A percentile compares a stretch with the other conserved stretches of the same genome.
Evolutionary conservation across 2,329 filamentous ascomycete genomes (phyloP).

Genomic region (Aspergillus sp.): DNA sequence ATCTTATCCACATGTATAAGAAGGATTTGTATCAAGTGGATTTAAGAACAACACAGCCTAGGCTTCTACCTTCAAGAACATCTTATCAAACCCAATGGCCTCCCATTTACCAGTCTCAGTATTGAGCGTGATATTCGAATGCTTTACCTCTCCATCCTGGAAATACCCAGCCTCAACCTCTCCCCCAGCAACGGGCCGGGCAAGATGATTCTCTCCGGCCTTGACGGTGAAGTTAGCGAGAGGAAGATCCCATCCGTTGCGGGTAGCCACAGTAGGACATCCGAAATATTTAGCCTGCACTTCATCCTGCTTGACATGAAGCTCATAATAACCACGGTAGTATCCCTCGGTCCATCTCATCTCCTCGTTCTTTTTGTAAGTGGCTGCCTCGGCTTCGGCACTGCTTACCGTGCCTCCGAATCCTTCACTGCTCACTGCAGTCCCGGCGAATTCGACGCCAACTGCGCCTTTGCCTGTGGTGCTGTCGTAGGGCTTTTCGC

Average conservation of each 20-base stretch:
- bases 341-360: constrained; percentile 68
- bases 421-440: constrained; percentile 57
- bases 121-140: constrained; percentile 28
- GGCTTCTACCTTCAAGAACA: constrained; percentile 2
- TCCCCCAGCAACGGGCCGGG: constrained; percentile 43
- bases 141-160: constrained; percentile 24
- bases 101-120: constrained; percentile 25
- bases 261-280: constrained; percentile 14
- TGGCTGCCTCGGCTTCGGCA: constrained; percentile 43
- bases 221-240: constrained; percentile 65
- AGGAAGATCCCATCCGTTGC: constrained; percentile 59
- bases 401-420: constrained; percentile 55
- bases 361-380: constrained; percentile 50
- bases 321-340: constrained; percentile 66
- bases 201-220: constrained; percentile 54
- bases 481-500: constrained; percentile 45
- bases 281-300: constrained; percentile 62
- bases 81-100: constrained; percentile 7
- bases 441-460: constrained; percentile 60
- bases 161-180: constrained; percentile 38
- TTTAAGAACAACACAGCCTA: too few species aligned
- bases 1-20: too few species aligned
- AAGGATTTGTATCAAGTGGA: too few species aligned
- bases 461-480: constrained; percentile 50
- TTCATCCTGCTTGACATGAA: constrained; percentile 51